Percentiles rank a stretch among this genome's conserved stretches.
Evolutionary conservation across 2,329 filamentous ascomycete species (phyloP).

Genomic region (Fusarium domesticum): DNA sequence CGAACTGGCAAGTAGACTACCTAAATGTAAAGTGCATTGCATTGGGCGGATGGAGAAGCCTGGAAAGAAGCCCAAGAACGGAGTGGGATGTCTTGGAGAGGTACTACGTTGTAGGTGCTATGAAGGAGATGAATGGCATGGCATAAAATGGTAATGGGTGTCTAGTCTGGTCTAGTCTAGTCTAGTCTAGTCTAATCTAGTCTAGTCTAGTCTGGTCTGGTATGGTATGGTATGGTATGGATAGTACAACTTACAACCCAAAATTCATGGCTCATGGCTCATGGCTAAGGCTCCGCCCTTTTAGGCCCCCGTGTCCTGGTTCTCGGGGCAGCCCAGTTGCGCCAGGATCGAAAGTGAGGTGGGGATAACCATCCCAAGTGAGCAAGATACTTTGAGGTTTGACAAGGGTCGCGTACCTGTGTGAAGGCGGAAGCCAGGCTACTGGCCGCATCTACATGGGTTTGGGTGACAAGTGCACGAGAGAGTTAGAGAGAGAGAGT

Average conservation of each 20-base stretch:
- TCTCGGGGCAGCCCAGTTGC: conserved; percentile 25
- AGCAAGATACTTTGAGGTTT: conserved; percentile 14
- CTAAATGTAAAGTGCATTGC: background rate
- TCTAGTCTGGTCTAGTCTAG: too few relatives aligned
- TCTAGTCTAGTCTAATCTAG: too few relatives aligned
- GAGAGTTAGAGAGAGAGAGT: background rate
- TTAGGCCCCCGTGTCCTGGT: conserved; percentile 27
- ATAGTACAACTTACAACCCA: background rate
- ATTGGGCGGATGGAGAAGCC: conserved; percentile 1
- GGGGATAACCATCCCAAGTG: conserved; percentile 12
- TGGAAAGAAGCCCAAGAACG: conserved; percentile 1
- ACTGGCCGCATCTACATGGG: conserved; percentile 13
- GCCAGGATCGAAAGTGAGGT: conserved; percentile 25
- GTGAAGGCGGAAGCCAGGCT: conserved; percentile 10
- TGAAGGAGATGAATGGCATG: conserved; percentile 15
- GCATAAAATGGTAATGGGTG: background rate
- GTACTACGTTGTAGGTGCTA: background rate
- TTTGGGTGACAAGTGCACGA: conserved; percentile 4
- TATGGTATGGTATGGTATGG: background rate
- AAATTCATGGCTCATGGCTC: background rate
- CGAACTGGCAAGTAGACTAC: conserved; percentile 15
- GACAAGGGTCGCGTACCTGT: conserved; percentile 4
- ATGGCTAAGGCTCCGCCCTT: conserved; percentile 11
- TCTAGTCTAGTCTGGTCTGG: too few relatives aligned
- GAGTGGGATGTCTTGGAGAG: conserved; percentile 1